These are phyloP conservation scores for Thelephora terrestris DNA, from an alignment of 1,284 basidiomycete species.

Conservation along the genomic window DNA sequence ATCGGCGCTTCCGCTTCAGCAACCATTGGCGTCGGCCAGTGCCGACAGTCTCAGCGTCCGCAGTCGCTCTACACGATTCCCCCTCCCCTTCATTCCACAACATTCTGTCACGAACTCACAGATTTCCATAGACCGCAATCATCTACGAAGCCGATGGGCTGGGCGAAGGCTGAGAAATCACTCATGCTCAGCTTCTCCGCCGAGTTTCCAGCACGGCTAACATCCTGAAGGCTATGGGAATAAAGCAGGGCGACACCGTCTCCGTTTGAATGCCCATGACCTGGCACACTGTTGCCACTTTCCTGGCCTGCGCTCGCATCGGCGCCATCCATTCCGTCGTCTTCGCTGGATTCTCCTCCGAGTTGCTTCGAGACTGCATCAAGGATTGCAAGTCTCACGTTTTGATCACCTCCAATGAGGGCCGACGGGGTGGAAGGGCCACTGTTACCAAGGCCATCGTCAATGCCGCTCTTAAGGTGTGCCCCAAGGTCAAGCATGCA, in stretches of 20 bases:
- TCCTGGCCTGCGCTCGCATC: conserved; percentile 95
- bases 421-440: conserved; percentile 85
- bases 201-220: conserved; percentile 90
- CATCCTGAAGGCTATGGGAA: conserved; percentile 81
- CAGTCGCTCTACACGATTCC: no score
- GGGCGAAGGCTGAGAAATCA: conserved; percentile 66
- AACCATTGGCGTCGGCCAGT: no score
- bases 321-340: conserved; percentile 98
- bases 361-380: conserved; percentile 89
- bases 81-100: background rate
- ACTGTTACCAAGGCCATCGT: conserved; percentile 97
- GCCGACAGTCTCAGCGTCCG: no score
- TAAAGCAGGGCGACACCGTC: conserved; percentile 95
- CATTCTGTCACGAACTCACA: background rate
- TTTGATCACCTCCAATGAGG: conserved; percentile 94
- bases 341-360: conserved; percentile 97
- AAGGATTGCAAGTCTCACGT: conserved; percentile 86
- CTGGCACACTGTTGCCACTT: conserved; percentile 91
- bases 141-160: conserved; percentile 99
- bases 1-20: no score
- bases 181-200: conserved; percentile 79
- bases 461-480: conserved; percentile 84
- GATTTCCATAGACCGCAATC: conserved; percentile 62
- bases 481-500: conserved; percentile 83
- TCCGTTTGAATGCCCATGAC: conserved; percentile 86